These are phyloP conservation scores for Lachancea kluyveri DNA, from an alignment of 805 yeast species.

Conservation along the genomic window DNA sequence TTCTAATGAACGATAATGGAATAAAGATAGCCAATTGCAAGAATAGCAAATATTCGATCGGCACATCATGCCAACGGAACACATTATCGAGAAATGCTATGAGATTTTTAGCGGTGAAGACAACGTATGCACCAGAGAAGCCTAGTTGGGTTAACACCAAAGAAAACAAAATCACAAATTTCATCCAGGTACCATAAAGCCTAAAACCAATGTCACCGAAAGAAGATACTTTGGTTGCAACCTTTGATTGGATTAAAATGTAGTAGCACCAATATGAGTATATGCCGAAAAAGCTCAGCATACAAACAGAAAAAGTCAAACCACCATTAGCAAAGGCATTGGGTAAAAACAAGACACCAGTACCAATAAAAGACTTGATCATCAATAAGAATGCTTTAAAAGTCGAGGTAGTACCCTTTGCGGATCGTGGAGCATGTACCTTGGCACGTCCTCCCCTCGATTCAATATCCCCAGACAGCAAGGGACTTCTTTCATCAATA, in stretches of 20 bases:
- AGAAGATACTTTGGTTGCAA: slow-evolving; percentile 57
- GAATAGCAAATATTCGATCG: slow-evolving; percentile 42
- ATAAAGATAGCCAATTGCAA: slow-evolving; percentile 52
- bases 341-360: slow-evolving; percentile 68
- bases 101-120: slow-evolving; percentile 69
- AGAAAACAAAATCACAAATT: slow-evolving; percentile 53
- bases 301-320: slow-evolving; percentile 45
- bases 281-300: slow-evolving; percentile 54
- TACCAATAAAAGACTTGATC: slow-evolving; percentile 70
- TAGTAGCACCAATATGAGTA: slow-evolving; percentile 77
- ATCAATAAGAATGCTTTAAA: slow-evolving; percentile 64
- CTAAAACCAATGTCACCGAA: slow-evolving; percentile 70
- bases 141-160: slow-evolving; percentile 71
- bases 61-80: slow-evolving; percentile 30
- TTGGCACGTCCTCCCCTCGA: slow-evolving; percentile 8
- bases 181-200: slow-evolving; percentile 62
- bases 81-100: slow-evolving; percentile 54
- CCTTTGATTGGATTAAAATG: slow-evolving; percentile 54
- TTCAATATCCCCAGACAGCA: slow-evolving; percentile 14
- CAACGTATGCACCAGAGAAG: slow-evolving; percentile 74
- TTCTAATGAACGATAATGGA: slow-evolving; percentile 68
- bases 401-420: slow-evolving; percentile 65
- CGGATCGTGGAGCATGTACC: slow-evolving; percentile 22
- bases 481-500: slow-evolving; percentile 24
- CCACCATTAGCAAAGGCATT: slow-evolving; percentile 73